Conservation (phyloP, 1,284 basidiomycete species). For the Ceratobasidium sp. region DNA sequence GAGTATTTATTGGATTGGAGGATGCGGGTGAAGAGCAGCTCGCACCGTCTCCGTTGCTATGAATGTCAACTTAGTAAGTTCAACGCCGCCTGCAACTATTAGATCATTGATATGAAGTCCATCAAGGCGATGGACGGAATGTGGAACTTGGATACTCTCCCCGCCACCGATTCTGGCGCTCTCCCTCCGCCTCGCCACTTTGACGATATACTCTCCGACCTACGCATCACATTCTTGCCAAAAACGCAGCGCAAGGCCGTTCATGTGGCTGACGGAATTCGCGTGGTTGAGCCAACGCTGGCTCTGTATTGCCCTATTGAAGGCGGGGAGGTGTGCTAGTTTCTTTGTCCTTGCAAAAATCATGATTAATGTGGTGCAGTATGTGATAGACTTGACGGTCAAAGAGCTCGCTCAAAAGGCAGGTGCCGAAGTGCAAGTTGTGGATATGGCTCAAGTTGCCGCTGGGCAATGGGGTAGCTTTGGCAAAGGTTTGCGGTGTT, state of each 20-base stretch:
- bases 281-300: constrained; percentile 73
- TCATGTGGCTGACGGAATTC: constrained; percentile 61
- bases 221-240: constrained; percentile 80
- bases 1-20: no score
- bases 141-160: constrained; percentile 4
- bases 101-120: no score
- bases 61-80: background rate
- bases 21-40: no score
- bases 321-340: constrained; percentile 69
- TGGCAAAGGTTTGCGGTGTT: constrained; percentile 68
- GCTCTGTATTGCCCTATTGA: constrained; percentile 88
- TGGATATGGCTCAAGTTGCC: constrained; percentile 84
- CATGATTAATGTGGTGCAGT: constrained; percentile 50
- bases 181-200: constrained; percentile 71
- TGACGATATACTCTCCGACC: constrained; percentile 76
- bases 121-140: constrained; percentile 1
- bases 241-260: constrained; percentile 80
- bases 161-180: background rate
- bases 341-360: background rate
- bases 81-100: no score
- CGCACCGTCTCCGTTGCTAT: no score
- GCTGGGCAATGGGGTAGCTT: constrained; percentile 84
- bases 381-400: constrained; percentile 83
- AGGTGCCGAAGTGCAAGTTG: constrained; percentile 80
- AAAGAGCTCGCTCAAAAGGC: constrained; percentile 78